Conservation (phyloP, 495 filamentous ascomycete genomes). For the Pyronema domesticum region DNA sequence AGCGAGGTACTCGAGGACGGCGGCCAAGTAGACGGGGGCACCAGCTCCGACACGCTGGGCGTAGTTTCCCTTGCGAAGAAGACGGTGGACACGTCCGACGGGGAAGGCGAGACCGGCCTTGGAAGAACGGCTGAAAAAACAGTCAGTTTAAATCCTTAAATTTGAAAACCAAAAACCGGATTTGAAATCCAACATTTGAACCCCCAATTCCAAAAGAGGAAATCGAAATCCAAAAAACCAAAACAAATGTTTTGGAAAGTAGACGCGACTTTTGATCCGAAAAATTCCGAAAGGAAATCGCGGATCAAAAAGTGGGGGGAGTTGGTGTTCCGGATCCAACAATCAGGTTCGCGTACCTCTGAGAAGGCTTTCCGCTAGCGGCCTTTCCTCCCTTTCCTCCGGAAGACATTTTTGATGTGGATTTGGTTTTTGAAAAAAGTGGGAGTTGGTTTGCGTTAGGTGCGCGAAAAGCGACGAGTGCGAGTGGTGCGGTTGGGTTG, state of each 20-base stretch:
- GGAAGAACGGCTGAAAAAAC: slow-evolving; percentile 64
- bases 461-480: slow-evolving; percentile 10
- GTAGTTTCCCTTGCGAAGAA: slow-evolving; percentile 98
- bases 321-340: slow-evolving; percentile 3
- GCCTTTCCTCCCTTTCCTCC: slow-evolving; percentile 26
- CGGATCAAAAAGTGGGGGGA: slow-evolving; percentile 15
- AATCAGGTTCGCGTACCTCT: slow-evolving; percentile 23
- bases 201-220: too few species aligned
- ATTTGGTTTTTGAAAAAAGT: slow-evolving; percentile 16
- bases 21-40: slow-evolving; percentile 95
- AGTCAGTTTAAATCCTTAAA: slow-evolving; percentile 23
- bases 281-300: not conserved
- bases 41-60: slow-evolving; percentile 63
- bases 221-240: not conserved
- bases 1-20: slow-evolving; percentile 95
- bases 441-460: slow-evolving; percentile 19
- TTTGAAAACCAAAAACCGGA: not conserved
- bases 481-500: slow-evolving; percentile 1
- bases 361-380: slow-evolving; percentile 24
- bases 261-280: slow-evolving; percentile 16
- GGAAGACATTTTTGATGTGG: slow-evolving; percentile 25
- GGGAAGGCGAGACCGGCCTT: slow-evolving; percentile 99
- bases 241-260: slow-evolving; percentile 12
- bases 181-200: slow-evolving; percentile 19
- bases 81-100: slow-evolving; percentile 98